phyloP scores from a whole-genome alignment of 345 rosid genomes.

The Citrus reticulata region DNA sequence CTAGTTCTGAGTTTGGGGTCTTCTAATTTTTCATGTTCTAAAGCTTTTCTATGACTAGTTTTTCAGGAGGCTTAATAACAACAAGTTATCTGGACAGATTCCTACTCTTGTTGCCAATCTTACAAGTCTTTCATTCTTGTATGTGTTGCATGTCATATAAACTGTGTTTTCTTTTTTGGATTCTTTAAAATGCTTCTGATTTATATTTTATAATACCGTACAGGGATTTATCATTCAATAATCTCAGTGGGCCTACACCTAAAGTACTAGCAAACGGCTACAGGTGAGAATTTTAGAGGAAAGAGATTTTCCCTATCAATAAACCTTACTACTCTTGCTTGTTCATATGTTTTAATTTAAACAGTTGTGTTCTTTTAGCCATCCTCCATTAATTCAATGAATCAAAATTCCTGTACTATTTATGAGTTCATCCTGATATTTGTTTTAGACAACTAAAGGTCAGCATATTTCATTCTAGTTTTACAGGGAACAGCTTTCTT shows the following conservation, averaged over 20 bases:
- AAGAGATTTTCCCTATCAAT: background rate
- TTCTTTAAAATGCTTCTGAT: background rate
- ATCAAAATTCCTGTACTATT: background rate
- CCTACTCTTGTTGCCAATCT: constrained; percentile 75
- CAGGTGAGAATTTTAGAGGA: constrained; percentile 41
- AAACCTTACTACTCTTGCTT: background rate
- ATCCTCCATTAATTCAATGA: background rate
- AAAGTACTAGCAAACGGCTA: constrained; percentile 79
- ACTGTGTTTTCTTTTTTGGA: background rate
- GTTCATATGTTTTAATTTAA: background rate
- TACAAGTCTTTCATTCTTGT: constrained; percentile 87
- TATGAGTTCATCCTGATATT: background rate
- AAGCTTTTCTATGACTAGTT: constrained; percentile 22
- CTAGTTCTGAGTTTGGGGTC: background rate
- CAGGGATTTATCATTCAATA: constrained; percentile 92
- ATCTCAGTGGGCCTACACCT: constrained; percentile 90
- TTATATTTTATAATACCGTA: background rate
- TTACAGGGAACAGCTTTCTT: constrained; percentile 70
- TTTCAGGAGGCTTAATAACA: constrained; percentile 74
- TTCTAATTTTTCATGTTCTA: constrained; percentile 17
- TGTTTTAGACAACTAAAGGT: constrained; percentile 10
- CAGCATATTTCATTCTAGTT: constrained; percentile 29
- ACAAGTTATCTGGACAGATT: constrained; percentile 76
- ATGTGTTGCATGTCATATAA: constrained; percentile 22
- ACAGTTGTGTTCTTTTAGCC: background rate